Percentiles rank a stretch among this genome's conserved stretches.
Evolutionary conservation across 169 alveolate genomes (phyloP).

Genomic region (Plasmodium knowlesi): DNA sequence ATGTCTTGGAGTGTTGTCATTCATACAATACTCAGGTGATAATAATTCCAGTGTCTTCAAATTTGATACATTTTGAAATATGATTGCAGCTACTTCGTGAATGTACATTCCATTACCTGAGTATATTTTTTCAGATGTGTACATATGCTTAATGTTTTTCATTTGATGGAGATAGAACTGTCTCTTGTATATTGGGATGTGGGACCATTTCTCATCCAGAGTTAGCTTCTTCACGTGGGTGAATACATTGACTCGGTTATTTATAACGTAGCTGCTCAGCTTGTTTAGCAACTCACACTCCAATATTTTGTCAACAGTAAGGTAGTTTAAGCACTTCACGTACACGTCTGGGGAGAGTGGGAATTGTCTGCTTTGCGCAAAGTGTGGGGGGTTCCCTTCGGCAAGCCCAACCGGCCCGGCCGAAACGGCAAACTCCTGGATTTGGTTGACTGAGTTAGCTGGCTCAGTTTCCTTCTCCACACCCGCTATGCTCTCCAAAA

Average conservation of each 20-base stretch:
- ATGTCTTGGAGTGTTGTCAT: constrained; percentile 72
- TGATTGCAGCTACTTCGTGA: constrained; percentile 74
- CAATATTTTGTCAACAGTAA: constrained; percentile 36
- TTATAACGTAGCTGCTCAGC: constrained; percentile 39
- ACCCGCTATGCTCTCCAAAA: not conserved
- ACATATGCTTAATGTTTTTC: constrained; percentile 57
- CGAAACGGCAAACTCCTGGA: not conserved
- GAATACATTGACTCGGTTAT: constrained; percentile 51
- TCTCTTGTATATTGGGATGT: constrained; percentile 67
- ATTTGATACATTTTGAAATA: constrained; percentile 64
- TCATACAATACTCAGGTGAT: constrained; percentile 71
- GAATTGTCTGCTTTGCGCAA: not conserved
- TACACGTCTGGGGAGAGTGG: constrained; percentile 53
- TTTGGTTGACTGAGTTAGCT: not conserved
- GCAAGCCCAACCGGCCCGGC: not conserved
- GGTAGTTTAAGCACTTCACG: constrained; percentile 49
- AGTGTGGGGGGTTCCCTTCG: not conserved
- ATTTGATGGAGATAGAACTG: constrained; percentile 70
- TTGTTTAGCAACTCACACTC: constrained; percentile 48
- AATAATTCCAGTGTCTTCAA: constrained; percentile 68
- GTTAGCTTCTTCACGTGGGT: constrained; percentile 34
- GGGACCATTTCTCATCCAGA: constrained; percentile 65
- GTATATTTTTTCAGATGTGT: constrained; percentile 66
- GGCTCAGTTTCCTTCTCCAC: not conserved
- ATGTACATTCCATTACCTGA: constrained; percentile 66